Base-by-base conservation (phyloP, 225 moss, liverwort and hornwort species). In the Antitrichia curtipendula region DNA sequence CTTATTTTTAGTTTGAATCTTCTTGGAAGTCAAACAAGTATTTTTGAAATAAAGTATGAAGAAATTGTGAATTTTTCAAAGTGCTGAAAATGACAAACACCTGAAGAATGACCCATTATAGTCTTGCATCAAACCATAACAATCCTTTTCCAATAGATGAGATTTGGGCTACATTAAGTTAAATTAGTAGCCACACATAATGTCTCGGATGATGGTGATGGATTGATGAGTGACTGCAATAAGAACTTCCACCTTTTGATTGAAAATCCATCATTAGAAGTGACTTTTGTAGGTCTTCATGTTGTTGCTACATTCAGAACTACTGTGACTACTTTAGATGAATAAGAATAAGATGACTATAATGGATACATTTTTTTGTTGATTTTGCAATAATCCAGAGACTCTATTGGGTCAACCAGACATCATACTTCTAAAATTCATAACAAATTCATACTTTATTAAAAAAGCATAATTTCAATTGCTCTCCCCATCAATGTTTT, bases 81-180 rank as follows among this genome's bases (percentile, higher is more conserved):
- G 9, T n/a, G n/a, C n/a, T n/a, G n/a, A n/a, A n/a, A n/a, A n/a
- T n/a, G 1, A 36, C 1, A 31, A 0, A 2, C 3, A 65, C 1
- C 3, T 20, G 3, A 4, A 0, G 4, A 41, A 40, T 69, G 14
- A 69, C 0, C 24, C 23, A 69, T 69, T 41, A 14, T 0, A 69
- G 2, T 65, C 36, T 36, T 20, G 1, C 0, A 19, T 19, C 9
- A 19, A 34, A 0, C 3, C 0, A 17, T 18, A 0, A 34, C 5
- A 17, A 18, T 2, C 0, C 5, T 6, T 10, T 19, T 11, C 5
- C 36, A 36, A 70, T 70, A 70, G 43, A 70, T 70, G 41, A 27
- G 9, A 25, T 41, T 70, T 70, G 8, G 9, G 3, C 8, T 16
- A 43, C 8, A 70, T 15, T 27, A 70, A 8, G 70, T 27, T 27